Evolutionary conservation across 2,329 filamentous ascomycete genomes (phyloP).

Genomic region (Bipolaris zeicola): DNA sequence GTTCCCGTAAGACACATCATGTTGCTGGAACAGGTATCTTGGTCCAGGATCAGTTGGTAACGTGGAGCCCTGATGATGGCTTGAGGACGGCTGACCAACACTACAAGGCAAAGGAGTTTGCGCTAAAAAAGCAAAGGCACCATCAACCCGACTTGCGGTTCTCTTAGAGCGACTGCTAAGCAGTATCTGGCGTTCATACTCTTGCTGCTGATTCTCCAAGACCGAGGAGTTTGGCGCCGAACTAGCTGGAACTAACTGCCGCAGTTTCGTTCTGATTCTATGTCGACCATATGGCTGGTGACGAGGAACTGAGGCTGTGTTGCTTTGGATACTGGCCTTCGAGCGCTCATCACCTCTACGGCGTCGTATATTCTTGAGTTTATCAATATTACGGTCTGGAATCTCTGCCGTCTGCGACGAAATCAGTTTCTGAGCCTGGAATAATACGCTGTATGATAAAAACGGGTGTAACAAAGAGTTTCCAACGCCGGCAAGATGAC

Average conservation of each 20-base stretch:
- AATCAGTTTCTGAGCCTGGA: too few species aligned
- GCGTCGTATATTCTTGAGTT: too few species aligned
- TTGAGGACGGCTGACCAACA: background rate
- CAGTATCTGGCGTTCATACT: too few species aligned
- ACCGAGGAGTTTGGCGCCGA: background rate
- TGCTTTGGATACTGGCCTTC: too few species aligned
- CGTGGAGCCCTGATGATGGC: background rate
- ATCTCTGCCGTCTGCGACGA: too few species aligned
- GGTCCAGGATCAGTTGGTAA: background rate
- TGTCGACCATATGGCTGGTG: background rate
- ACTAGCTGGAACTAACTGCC: background rate
- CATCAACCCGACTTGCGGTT: too few species aligned
- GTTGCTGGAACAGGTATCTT: background rate
- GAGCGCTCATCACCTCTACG: background rate
- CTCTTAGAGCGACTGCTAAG: too few species aligned
- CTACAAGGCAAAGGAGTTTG: background rate
- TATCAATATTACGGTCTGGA: too few species aligned
- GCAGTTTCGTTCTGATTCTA: background rate
- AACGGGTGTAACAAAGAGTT: too few species aligned
- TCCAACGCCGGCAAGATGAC: too few species aligned
- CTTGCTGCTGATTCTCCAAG: background rate
- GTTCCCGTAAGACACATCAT: background rate
- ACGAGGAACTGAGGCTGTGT: background rate
- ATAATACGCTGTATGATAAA: too few species aligned
- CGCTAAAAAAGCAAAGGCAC: too few species aligned